Evolutionary conservation across 2,329 filamentous ascomycete genomes (phyloP), one percentile per base, ranked within the genome.

Genomic region (Verticillium dahliae): DNA sequence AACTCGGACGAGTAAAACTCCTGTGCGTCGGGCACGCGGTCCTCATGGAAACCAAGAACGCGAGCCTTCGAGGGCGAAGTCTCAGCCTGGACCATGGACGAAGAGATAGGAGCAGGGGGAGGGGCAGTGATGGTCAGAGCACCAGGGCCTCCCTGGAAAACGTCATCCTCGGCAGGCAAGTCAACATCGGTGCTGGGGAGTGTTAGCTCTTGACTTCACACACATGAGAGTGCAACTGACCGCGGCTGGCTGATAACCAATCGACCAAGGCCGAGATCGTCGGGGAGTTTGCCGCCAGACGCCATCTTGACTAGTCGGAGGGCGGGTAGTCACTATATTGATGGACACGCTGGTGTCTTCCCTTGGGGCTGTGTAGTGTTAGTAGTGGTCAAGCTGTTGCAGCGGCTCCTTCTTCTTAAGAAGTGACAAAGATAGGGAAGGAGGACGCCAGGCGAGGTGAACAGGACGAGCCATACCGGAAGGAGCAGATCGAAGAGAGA

Each of bases 1-100:
- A 82, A 81, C 7, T 78, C 79, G 0, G 84, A 77, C 0, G 83
- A 80, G 60, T 83, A 84, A 39, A 80, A 72, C 0, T 73, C 73
- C 67, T 86, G 84, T 3, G 82, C 80, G 66, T 85, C 81, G 11
- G n/a, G 6, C n/a, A 9, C 18, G n/a, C 45, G 45, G 15, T 22
- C 9, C 18, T 50, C 45, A 18, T 7, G 7, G 13, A 50, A 7
- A 5, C 22, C 10, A 18, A 4, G 9, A 11, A 2, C n/a, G 45
- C 45, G 45, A 18, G n/a, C 45, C 10, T n/a, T 50, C 45, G 45
- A 50, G 18, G 45, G 45, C n/a, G 45, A 50, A n/a, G 11, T n/a
- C 18, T 50, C n/a, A 6, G 18, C 45, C 18, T n/a, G 45, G 1
- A 50, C 22, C 45, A 50, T 45, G 39, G 39, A 45, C 39, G 39